phyloP scores from a whole-genome alignment of 768 basidiomycete species.

The Kwoniella europaea region DNA sequence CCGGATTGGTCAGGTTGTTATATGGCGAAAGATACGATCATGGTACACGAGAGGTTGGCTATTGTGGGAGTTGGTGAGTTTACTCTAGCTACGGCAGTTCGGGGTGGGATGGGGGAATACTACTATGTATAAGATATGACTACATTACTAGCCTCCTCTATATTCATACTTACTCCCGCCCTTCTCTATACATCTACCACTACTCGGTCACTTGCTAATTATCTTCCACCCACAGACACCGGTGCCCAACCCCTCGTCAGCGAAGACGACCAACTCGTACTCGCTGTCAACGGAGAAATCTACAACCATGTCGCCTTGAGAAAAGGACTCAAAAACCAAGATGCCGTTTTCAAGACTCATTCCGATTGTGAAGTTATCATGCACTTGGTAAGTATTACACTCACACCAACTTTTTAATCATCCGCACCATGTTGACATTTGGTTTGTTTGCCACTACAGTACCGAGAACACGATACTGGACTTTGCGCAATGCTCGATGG shows the following conservation, averaged over 20 bases:
- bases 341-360: conserved; percentile 87
- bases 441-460: conserved; percentile 63
- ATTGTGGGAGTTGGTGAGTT: conserved; percentile 92
- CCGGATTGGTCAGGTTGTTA: conserved; percentile 99
- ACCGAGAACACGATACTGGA: conserved; percentile 76
- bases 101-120: conserved; percentile 13
- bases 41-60: conserved; percentile 94
- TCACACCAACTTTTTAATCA: no score
- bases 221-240: conserved; percentile 68
- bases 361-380: conserved; percentile 98
- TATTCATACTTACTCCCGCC: no score
- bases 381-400: conserved; percentile 70
- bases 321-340: conserved; percentile 65
- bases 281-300: conserved; percentile 98
- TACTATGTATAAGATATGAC: neutral
- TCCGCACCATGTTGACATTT: no score
- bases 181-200: neutral
- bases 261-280: conserved; percentile 78
- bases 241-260: conserved; percentile 93
- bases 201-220: neutral
- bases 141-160: no score
- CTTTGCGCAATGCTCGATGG: conserved; percentile 86
- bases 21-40: conserved; percentile 77
- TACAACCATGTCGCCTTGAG: conserved; percentile 92
- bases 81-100: neutral